Conservation (phyloP, 2,329 filamentous ascomycete genomes). For the Sclerotinia subarctica region DNA sequence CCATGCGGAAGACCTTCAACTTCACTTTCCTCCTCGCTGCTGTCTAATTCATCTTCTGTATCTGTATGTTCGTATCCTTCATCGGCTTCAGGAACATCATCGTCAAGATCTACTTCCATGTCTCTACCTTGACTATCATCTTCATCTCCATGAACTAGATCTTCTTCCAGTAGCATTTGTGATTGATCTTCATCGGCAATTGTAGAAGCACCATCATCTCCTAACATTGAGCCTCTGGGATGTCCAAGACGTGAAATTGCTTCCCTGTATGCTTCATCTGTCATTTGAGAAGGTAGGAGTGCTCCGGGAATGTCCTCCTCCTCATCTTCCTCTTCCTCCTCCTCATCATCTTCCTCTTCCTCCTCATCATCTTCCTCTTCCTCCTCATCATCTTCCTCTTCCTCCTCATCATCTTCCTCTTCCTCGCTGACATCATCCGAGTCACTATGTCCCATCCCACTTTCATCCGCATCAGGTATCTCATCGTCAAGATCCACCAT, state of each 20-base stretch:
- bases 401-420: constrained; percentile 36
- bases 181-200: constrained; percentile 55
- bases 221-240: constrained; percentile 44
- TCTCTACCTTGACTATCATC: constrained; percentile 39
- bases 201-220: constrained; percentile 47
- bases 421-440: constrained; percentile 44
- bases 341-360: constrained; percentile 37
- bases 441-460: constrained; percentile 36
- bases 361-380: constrained; percentile 37
- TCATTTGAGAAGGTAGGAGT: constrained; percentile 44
- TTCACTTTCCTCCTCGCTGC: constrained; percentile 42
- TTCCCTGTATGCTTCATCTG: constrained; percentile 61
- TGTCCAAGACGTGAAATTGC: constrained; percentile 53
- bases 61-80: constrained; percentile 74
- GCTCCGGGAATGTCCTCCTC: constrained; percentile 36
- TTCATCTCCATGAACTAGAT: constrained; percentile 44
- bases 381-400: constrained; percentile 43
- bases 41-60: constrained; percentile 62
- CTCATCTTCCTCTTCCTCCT: constrained; percentile 43
- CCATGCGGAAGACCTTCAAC: constrained; percentile 39
- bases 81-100: constrained; percentile 60
- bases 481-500: constrained; percentile 67
- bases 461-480: constrained; percentile 59
- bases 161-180: constrained; percentile 63
- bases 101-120: constrained; percentile 64